Evolutionary conservation across 306 rosid species (phyloP).

Genomic region (Trifolium pratense): DNA sequence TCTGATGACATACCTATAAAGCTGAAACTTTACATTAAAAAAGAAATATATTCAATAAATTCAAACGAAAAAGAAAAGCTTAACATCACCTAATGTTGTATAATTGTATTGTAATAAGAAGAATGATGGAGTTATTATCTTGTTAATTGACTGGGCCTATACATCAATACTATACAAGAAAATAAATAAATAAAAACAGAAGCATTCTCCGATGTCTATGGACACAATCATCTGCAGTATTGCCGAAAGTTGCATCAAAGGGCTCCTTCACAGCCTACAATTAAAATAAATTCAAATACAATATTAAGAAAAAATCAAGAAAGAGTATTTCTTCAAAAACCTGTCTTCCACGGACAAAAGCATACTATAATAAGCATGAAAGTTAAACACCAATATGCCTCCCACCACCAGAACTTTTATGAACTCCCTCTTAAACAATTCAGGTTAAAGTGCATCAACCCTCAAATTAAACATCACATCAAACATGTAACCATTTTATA

Average conservation of each 20-base stretch:
- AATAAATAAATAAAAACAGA: neutral
- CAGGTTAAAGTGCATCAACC: neutral
- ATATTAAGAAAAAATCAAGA: constrained; percentile 33
- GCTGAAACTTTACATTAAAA: too few species aligned
- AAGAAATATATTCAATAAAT: too few species aligned
- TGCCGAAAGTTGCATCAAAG: constrained; percentile 42
- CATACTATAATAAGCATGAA: constrained; percentile 12
- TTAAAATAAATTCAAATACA: constrained; percentile 39
- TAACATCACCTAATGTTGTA: too few species aligned
- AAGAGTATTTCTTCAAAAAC: constrained; percentile 13
- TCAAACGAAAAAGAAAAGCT: too few species aligned
- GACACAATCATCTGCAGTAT: constrained; percentile 47
- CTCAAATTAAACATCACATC: neutral
- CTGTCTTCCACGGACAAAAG: constrained; percentile 5
- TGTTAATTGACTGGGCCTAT: neutral
- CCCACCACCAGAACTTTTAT: neutral
- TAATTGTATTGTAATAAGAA: too few species aligned
- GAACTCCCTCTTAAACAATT: neutral
- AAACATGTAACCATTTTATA: neutral
- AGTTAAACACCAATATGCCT: neutral
- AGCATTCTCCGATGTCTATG: constrained; percentile 54
- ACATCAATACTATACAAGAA: neutral
- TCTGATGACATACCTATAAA: too few species aligned
- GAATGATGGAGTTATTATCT: too few species aligned
- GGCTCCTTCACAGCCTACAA: constrained; percentile 57